A percentile compares a stretch with the other conserved stretches of the same genome.
phyloP scores from a whole-genome alignment of 441 rosid genomes.

The Omphalea diandra region DNA sequence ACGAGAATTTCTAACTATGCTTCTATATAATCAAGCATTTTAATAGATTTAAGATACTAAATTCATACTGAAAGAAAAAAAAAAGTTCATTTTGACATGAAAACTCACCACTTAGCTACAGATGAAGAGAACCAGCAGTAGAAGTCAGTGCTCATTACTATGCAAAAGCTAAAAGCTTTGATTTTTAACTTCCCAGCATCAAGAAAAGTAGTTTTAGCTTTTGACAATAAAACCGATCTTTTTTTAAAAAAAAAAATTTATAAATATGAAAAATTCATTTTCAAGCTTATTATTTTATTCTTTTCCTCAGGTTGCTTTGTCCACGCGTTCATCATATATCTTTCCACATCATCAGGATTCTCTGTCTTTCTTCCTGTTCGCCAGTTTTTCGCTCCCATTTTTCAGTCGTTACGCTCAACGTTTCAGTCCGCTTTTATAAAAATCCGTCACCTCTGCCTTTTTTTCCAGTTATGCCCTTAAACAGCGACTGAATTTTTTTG shows the following conservation, averaged over 20 bases:
- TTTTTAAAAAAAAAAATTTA: neutral
- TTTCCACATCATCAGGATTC: slow-evolving; percentile 13
- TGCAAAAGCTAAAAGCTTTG: neutral
- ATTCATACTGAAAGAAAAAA: no score
- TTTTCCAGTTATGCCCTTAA: slow-evolving; percentile 20
- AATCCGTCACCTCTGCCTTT: neutral
- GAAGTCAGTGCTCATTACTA: neutral
- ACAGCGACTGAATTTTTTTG: neutral
- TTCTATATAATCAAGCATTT: no score
- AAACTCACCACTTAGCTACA: neutral
- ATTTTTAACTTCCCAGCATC: neutral
- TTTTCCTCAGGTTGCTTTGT: neutral
- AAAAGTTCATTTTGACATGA: no score
- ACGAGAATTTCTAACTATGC: no score
- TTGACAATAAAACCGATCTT: slow-evolving; percentile 36
- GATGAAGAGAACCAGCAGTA: slow-evolving; percentile 3
- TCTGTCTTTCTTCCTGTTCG: slow-evolving; percentile 21
- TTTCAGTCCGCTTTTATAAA: neutral
- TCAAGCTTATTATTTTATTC: neutral
- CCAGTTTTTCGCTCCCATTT: slow-evolving; percentile 11
- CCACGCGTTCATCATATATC: neutral
- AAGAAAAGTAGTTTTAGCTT: slow-evolving; percentile 32
- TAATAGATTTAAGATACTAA: no score
- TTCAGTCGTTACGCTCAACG: slow-evolving; percentile 15
- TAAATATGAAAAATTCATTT: neutral